A percentile compares a stretch with the other conserved stretches of the same genome.
Conservation (phyloP, 83 land plant species). For the Picea mariana region DNA sequence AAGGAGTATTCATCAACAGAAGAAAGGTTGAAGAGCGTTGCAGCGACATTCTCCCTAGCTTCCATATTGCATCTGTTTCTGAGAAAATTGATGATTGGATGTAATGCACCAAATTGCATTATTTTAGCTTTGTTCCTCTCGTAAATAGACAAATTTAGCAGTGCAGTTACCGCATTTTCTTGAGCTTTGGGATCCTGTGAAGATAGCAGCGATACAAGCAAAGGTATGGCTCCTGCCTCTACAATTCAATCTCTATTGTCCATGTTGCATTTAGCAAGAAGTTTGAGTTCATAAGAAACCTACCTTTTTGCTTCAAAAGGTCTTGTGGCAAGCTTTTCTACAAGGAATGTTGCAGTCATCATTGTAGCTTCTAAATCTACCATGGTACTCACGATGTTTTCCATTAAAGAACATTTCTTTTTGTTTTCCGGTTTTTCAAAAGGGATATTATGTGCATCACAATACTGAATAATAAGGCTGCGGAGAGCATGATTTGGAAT, state of each 20-base stretch:
- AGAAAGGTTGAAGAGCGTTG: slow-evolving; percentile 62
- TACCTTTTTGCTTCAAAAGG: slow-evolving; percentile 29
- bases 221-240: slow-evolving; percentile 58
- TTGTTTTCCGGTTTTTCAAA: slow-evolving; percentile 17
- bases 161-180: slow-evolving; percentile 66
- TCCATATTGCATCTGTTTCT: slow-evolving; percentile 33
- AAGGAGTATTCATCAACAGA: slow-evolving; percentile 62
- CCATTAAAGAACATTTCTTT: slow-evolving; percentile 20
- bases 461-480: slow-evolving; percentile 50
- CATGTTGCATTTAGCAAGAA: slow-evolving; percentile 51
- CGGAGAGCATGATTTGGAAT: slow-evolving; percentile 56
- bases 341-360: slow-evolving; percentile 15
- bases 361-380: neutral
- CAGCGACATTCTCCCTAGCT: slow-evolving; percentile 68
- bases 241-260: slow-evolving; percentile 54
- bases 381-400: slow-evolving; percentile 17
- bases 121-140: slow-evolving; percentile 41
- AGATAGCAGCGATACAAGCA: slow-evolving; percentile 50
- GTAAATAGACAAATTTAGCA: slow-evolving; percentile 66
- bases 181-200: slow-evolving; percentile 47
- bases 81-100: slow-evolving; percentile 33
- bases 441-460: slow-evolving; percentile 33
- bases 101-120: slow-evolving; percentile 49
- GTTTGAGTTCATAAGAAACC: slow-evolving; percentile 54
- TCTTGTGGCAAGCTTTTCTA: slow-evolving; percentile 19